Base-by-base conservation (phyloP, 805 yeast species). In the Limtongia smithiae region DNA sequence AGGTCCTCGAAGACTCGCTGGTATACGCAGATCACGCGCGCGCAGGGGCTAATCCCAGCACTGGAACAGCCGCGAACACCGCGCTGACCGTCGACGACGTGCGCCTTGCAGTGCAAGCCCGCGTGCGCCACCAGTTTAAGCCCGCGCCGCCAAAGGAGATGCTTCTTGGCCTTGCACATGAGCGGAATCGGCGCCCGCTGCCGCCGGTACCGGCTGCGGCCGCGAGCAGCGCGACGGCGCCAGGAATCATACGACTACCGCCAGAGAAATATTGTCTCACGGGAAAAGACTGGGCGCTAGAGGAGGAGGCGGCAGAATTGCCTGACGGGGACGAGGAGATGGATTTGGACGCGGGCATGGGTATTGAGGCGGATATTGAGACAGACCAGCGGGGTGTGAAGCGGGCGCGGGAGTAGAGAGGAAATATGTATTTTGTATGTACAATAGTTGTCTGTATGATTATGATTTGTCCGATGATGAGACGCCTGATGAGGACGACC, bases 131-230 rank as follows among this genome's bases (percentile, higher is more conserved):
- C 65, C 97, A 94, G 66, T 93, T 93, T 75, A 89, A 89, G 66
- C 96, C 97, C 2, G 85, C 85, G 2, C 93, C 95, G 5, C 97
- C 97, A 3, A 93, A 91, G 66, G 97, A 93, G 65, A 71, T 91
- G 58, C 68, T 93, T 56, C 71, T 93, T 67, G 96, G 91, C 68
- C 72, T 93, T 60, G 98, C 98, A 0, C 83, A 82, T 17, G 98
- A 94, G 64, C 75, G 96, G 56, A 93, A 93, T 68, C 83, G 87
- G 60, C 83, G 86, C 64, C 81, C 94, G 0, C 72, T 93, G 44
- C 99, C 99, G 4, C 85, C 93, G 4, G 90, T 93, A 12, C 82
- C 90, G 67, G 78, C 83, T 41, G 78, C 83, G 43, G 24, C 56
- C 83, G 97, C 98, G 9, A n/a, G n/a, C n/a, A n/a, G n/a, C n/a